Evolutionary conservation across 306 rosid species (phyloP).

Genomic region (Sesbania bispinosa): DNA sequence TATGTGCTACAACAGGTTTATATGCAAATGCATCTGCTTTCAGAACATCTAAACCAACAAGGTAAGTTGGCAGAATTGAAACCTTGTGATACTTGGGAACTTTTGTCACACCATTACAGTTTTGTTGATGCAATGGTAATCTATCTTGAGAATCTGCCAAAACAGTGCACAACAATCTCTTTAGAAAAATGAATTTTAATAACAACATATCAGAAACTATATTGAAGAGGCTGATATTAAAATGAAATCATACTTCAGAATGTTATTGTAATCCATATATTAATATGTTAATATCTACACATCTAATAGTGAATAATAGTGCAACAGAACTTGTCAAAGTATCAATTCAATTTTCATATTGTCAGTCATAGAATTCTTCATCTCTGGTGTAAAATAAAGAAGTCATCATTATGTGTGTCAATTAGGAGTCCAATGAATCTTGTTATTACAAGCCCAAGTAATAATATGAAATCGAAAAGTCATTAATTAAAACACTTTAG

Average conservation of each 20-base stretch:
- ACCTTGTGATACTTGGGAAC: slow-evolving; percentile 38
- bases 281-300: neutral
- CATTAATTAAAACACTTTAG: neutral
- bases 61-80: slow-evolving; percentile 59
- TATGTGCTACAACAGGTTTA: slow-evolving; percentile 47
- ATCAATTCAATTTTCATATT: neutral
- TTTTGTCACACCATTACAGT: slow-evolving; percentile 41
- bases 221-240: neutral
- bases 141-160: slow-evolving; percentile 49
- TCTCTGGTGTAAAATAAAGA: neutral
- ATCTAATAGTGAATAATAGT: slow-evolving; percentile 11
- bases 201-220: neutral
- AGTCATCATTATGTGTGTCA: neutral
- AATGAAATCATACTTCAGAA: neutral
- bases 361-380: slow-evolving; percentile 10
- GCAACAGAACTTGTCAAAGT: neutral
- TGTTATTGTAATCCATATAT: neutral
- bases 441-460: neutral
- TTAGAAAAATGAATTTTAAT: slow-evolving; percentile 12
- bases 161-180: slow-evolving; percentile 12
- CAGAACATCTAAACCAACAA: slow-evolving; percentile 70
- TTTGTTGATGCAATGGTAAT: slow-evolving; percentile 28
- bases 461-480: neutral
- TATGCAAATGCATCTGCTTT: slow-evolving; percentile 52
- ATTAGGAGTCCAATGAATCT: neutral